Evolutionary conservation across 2,329 filamentous ascomycete species (phyloP).

Genomic region (Monascus ruber): DNA sequence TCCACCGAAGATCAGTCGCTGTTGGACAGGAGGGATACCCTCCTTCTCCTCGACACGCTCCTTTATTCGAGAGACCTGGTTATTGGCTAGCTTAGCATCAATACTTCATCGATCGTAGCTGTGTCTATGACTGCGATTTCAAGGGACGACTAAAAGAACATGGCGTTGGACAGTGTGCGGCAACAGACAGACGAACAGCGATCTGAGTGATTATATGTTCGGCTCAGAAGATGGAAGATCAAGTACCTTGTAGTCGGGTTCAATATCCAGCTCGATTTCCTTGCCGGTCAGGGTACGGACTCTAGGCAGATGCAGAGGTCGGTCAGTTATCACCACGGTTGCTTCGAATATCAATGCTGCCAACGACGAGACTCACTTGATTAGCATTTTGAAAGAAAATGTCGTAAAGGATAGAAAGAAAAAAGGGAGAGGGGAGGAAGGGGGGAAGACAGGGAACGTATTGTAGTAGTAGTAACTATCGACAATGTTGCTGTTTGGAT

Average conservation of each 20-base stretch:
- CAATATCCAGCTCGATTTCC: constrained; percentile 97
- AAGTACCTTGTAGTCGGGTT: constrained; percentile 76
- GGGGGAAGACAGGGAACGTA: no score
- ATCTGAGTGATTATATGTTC: not conserved
- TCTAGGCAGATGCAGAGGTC: constrained; percentile 38
- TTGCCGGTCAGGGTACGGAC: constrained; percentile 96
- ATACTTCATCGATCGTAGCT: no score
- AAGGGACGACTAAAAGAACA: no score
- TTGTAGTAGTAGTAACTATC: no score
- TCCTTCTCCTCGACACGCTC: constrained; percentile 99
- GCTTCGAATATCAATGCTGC: constrained; percentile 3
- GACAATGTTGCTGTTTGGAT: no score
- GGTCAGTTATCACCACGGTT: not conserved
- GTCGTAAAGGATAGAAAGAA: not conserved
- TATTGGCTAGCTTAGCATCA: not conserved
- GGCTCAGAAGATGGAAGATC: not conserved
- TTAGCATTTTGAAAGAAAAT: constrained; percentile 33
- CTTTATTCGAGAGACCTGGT: constrained; percentile 86
- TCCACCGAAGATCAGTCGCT: constrained; percentile 88
- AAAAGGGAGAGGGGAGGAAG: not conserved
- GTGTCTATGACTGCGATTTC: no score
- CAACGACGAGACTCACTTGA: constrained; percentile 32
- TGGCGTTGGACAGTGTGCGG: no score
- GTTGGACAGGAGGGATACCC: constrained; percentile 92
- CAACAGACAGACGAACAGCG: no score